Evolutionary conservation across 345 rosid species (phyloP), one percentile per base, ranked within the genome.

Genomic region (Citrus cavaleriei): DNA sequence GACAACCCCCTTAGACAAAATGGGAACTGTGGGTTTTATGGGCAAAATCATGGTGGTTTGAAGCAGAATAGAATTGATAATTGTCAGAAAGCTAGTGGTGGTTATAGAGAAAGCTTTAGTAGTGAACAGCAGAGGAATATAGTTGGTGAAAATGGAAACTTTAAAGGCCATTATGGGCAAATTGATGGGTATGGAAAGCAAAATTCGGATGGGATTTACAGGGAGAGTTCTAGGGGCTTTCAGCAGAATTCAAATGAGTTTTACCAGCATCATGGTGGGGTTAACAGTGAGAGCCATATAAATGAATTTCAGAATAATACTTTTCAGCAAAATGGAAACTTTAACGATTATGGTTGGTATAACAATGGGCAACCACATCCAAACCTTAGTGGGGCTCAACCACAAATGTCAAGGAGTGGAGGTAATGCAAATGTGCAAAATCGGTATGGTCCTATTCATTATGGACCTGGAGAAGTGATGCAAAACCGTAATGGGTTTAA

Each of bases 11-110:
- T 27, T 77, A 80, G 65, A n/a, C 38, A 62, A 40, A 77, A 71
- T 79, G 66, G 83, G 70, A 81, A 74, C 60, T 83, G 32, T 59
- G 83, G 81, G 18, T 70, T 62, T 61, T 19, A 37, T 57, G 72
- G 80, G 59, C 74, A 65, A 73, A 72, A 77, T 76, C 5, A 18
- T 79, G 77, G 74, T 12, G 46, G 67, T 18, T 59, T 37, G 8
- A 75, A 22, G 72, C 38, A 62, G 13, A 68, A 34, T 42, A 27
- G 24, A 18, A 51, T 5, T 14, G 68, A 70, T 22, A 9, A 24
- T 64, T 66, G 51, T 35, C 75, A 66, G 68, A 62, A 73, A 70
- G 40, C 21, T 28, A n/a, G 38, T 40, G 83, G 74, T 19, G 51
- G 14, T 77, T 46, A 70, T 61, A 14, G 79, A 68, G 79, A 75